These are phyloP conservation scores for Scheffersomyces cryptocercus DNA, from an alignment of 1,139 yeast genomes.

Conservation along the genomic window DNA sequence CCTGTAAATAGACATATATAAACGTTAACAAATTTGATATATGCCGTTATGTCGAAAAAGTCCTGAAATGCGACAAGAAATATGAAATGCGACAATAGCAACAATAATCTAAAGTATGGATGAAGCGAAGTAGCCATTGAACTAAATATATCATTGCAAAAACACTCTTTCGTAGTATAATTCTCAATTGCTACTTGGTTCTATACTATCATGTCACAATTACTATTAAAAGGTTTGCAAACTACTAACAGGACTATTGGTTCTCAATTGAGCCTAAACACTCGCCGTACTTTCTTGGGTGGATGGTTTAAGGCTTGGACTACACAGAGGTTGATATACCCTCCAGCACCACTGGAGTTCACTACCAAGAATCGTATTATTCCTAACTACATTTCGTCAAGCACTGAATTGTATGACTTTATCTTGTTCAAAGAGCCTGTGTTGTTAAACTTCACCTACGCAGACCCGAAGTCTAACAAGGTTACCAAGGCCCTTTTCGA, in stretches of 20 bases:
- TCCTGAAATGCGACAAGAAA: no score
- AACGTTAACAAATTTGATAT: no score
- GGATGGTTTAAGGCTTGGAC: constrained; percentile 14
- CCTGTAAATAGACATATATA: not conserved
- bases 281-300: constrained; percentile 7
- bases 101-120: no score
- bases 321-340: constrained; percentile 32
- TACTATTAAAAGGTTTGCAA: not conserved
- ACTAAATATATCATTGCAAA: no score
- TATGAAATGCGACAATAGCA: no score
- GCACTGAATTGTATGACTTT: constrained; percentile 57
- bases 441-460: constrained; percentile 71
- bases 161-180: not conserved
- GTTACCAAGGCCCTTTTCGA: constrained; percentile 66
- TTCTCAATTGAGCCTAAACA: not conserved
- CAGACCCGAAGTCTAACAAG: constrained; percentile 61
- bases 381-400: constrained; percentile 45
- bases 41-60: no score
- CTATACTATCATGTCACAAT: no score
- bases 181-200: not conserved
- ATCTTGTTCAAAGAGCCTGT: constrained; percentile 60
- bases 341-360: constrained; percentile 39
- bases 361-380: constrained; percentile 44
- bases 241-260: no score
- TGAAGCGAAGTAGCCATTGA: no score